Percentiles rank a stretch among this genome's conserved stretches.
Conservation (phyloP, 345 rosid species). For the Aethionema arabicum region DNA sequence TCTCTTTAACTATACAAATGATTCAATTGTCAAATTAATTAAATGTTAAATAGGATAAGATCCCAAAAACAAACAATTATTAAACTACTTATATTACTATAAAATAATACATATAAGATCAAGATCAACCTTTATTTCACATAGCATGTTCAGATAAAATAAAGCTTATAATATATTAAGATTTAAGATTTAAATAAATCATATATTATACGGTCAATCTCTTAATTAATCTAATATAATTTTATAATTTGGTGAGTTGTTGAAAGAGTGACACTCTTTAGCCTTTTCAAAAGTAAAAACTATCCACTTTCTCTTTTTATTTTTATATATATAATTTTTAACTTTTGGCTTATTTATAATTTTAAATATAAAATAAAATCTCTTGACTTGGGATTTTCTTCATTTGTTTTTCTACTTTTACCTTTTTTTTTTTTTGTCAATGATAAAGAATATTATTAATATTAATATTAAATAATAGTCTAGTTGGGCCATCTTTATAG, state of each 20-base stretch:
- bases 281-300: slow-evolving; percentile 28
- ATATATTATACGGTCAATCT: slow-evolving; percentile 19
- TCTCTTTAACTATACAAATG: no score
- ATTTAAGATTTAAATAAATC: background rate
- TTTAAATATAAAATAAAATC: slow-evolving; percentile 21
- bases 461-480: slow-evolving; percentile 5
- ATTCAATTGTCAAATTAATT: no score
- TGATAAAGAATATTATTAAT: background rate
- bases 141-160: slow-evolving; percentile 7
- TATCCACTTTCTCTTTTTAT: slow-evolving; percentile 18
- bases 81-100: slow-evolving; percentile 2
- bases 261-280: slow-evolving; percentile 23
- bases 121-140: slow-evolving; percentile 17
- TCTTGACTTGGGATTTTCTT: slow-evolving; percentile 25
- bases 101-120: slow-evolving; percentile 16
- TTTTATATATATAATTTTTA: no score
- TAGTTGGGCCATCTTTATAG: slow-evolving; percentile 15
- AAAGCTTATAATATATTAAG: slow-evolving; percentile 1
- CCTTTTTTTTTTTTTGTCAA: slow-evolving; percentile 26
- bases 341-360: slow-evolving; percentile 26
- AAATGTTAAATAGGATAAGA: no score
- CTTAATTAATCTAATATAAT: background rate
- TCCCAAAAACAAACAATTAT: background rate
- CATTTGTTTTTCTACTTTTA: slow-evolving; percentile 9
- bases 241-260: slow-evolving; percentile 26